Evolutionary conservation across 2,329 filamentous ascomycete species (phyloP).

Genomic region (Aureobasidium musti): DNA sequence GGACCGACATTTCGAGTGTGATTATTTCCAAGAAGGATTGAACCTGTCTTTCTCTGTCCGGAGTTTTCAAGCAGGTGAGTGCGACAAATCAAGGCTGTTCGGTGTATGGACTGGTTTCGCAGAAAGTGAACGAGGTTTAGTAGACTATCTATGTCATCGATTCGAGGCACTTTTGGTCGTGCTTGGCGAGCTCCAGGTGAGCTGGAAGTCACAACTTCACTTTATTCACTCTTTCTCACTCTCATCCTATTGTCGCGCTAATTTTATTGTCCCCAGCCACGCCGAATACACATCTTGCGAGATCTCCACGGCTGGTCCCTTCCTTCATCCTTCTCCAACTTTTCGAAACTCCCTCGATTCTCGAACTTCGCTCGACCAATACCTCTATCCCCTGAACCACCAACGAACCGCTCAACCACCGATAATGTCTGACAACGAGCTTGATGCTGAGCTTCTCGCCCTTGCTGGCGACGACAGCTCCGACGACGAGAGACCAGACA

Average conservation of each 20-base stretch:
- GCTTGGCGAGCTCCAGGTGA: slow-evolving; percentile 3
- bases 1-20: slow-evolving; percentile 16
- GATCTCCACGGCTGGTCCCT: slow-evolving; percentile 1
- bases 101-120: not conserved
- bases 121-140: not conserved
- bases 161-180: slow-evolving; percentile 10
- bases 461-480: slow-evolving; percentile 70
- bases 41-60: not conserved
- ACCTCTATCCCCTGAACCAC: slow-evolving; percentile 7
- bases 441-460: slow-evolving; percentile 91
- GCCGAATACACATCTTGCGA: slow-evolving; percentile 1
- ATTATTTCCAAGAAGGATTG: not conserved
- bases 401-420: not conserved
- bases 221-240: slow-evolving; percentile 1
- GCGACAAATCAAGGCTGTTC: not conserved
- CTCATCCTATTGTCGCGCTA: slow-evolving; percentile 21
- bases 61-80: not conserved
- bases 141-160: slow-evolving; percentile 14
- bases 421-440: slow-evolving; percentile 70
- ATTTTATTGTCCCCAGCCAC: slow-evolving; percentile 26
- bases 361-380: slow-evolving; percentile 8
- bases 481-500: slow-evolving; percentile 47
- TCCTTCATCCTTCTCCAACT: not conserved
- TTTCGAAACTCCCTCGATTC: not conserved
- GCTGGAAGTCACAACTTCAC: no score